Base-by-base conservation (phyloP, 192 early-diverging fungal species). In the Mortierella antarctica region DNA sequence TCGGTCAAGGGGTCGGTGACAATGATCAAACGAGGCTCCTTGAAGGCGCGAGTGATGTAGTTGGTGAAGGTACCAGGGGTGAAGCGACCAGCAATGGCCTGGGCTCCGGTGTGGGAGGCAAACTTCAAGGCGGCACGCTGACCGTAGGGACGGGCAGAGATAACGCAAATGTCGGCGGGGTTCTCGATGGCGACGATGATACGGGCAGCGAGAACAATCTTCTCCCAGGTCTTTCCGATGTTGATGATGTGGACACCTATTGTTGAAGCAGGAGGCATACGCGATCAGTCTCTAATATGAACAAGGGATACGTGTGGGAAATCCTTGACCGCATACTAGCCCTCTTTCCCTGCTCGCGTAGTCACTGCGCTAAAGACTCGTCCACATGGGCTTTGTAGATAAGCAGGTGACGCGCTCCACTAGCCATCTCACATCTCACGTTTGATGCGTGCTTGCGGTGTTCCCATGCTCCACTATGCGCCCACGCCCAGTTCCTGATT, bases 1-100 rank as follows among this genome's bases (percentile, higher is more conserved):
- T 99, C 98, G 69, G 96, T 94, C 82, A 93, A 94, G 76, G 98
- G 97, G 91, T 99, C 98, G 70, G 97, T 95, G 68, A 96, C 94
- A 72, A 99, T 91, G 74, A 99, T 94, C 81, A 99, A 89, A 73
- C 98, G 95, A 81, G 98, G 98, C 89, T 99, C 98, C 90, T 96
- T 94, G 95, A 99, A 99, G 74, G 96, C 91, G 79, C 95, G 94
- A 83, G 98, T 99, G 87, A 98, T 99, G 93, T 99, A 99, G 91
- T 99, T 99, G 85, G 98, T 99, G 91, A 99, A 99, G 89, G 96
- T 99, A 93, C 98, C 98, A 73, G 98, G 98, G 81, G 98, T 99
- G 95, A 99, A 99, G 86, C 97, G 95, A 86, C 98, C 98, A 62
- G 97, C 97, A 73, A 99, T 96, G 83, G 97, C 97, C 89, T 98